Conservation (phyloP, 2,329 filamentous ascomycete genomes). For the Colletotrichum abscissum region DNA sequence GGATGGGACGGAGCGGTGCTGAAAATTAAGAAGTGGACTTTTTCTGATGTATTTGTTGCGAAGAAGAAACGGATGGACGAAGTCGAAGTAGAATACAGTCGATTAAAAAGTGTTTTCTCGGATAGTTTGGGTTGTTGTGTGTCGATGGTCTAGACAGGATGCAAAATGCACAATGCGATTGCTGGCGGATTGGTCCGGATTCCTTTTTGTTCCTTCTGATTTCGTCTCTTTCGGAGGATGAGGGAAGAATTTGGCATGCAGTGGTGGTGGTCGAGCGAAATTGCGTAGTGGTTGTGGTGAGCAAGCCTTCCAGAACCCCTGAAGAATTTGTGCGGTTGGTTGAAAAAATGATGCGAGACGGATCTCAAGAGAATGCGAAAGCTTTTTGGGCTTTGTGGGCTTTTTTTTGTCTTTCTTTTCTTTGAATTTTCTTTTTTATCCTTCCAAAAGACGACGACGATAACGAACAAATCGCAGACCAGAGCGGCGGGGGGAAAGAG, state of each 20-base stretch:
- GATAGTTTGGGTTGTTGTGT: constrained; percentile 1
- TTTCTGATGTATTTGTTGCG: constrained; percentile 21
- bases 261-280: constrained; percentile 23
- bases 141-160: constrained; percentile 22
- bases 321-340: constrained; percentile 14
- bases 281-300: constrained; percentile 17
- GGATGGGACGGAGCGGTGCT: constrained; percentile 10
- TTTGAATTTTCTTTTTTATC: constrained; percentile 20
- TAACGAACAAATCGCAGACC: constrained; percentile 42
- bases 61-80: constrained; percentile 19
- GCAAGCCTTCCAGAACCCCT: constrained; percentile 33
- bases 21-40: constrained; percentile 25
- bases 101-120: constrained; percentile 48
- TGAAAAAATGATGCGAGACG: constrained; percentile 36
- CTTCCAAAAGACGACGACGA: constrained; percentile 38
- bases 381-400: not conserved
- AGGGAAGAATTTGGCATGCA: not conserved
- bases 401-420: constrained; percentile 10
- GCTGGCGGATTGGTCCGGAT: not conserved
- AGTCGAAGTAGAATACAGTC: constrained; percentile 46
- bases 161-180: constrained; percentile 17
- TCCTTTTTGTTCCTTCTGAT: not conserved
- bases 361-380: constrained; percentile 35
- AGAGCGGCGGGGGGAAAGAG: constrained; percentile 39
- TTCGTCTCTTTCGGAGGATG: not conserved